A percentile compares a stretch with the other conserved stretches of the same genome.
These are phyloP conservation scores for Diaporthe ilicicola DNA, from an alignment of 2,329 filamentous ascomycete genomes.

Conservation along the genomic window DNA sequence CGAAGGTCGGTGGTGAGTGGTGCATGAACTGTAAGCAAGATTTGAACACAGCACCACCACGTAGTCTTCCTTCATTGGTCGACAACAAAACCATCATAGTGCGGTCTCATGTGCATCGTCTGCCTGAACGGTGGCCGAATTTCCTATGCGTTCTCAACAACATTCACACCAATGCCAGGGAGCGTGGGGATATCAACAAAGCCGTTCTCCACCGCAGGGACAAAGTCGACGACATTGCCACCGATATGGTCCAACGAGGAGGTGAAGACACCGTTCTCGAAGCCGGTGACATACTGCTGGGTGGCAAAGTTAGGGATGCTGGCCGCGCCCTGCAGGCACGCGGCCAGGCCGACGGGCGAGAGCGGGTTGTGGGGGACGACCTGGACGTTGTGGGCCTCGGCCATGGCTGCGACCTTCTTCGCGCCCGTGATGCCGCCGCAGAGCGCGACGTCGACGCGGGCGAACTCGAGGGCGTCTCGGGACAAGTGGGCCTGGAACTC, in stretches of 20 bases:
- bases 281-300: neutral
- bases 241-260: neutral
- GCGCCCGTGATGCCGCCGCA: neutral
- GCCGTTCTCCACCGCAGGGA: neutral
- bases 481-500: constrained; percentile 5
- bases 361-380: neutral
- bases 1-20: too few species aligned
- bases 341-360: neutral
- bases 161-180: neutral
- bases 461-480: neutral
- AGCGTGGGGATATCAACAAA: neutral
- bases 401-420: constrained; percentile 1
- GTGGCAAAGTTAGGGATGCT: neutral
- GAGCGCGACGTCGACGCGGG: neutral
- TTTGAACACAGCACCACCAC: neutral
- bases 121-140: constrained; percentile 1
- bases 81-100: constrained; percentile 1
- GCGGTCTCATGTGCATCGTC: neutral
- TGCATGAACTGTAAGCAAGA: too few species aligned
- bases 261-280: neutral
- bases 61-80: neutral
- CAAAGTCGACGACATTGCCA: neutral
- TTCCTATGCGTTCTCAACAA: neutral
- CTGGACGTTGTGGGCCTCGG: neutral
- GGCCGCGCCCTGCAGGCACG: neutral